Evolutionary conservation across 139 green algal species (phyloP), one percentile per base, ranked within the genome.

Genomic region (Desmodesmus armatus): DNA sequence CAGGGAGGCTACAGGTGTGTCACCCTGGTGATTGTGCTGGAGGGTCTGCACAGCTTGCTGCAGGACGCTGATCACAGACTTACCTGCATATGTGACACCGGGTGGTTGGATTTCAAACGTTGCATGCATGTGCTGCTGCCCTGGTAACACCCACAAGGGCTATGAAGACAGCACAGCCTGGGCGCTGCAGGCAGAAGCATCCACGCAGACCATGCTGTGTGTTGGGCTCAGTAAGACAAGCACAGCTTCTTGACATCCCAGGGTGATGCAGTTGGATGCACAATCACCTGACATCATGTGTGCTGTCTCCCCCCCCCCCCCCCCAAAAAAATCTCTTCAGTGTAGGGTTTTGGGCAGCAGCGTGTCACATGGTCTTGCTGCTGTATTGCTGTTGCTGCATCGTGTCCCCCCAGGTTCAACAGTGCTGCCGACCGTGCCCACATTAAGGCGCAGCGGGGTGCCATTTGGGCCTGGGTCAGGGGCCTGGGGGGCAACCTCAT

Each of bases 381-480:
- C n/a, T n/a, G n/a, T 72, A 17, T 37, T 62, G 25, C n/a, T 40
- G 31, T 27, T 39, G 35, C 27, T 23, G 13, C 5, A 43, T 0
- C 3, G 15, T 41, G 25, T 25, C n/a, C n/a, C 77, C 13, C 35
- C 62, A 74, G 60, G 2, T 93, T 91, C 29, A 82, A 90, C 37
- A 76, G 82, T 7, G 44, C 73, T 0, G 87, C 88, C 31, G 80
- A 91, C 43, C 87, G 86, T 66, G 77, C 80, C n/a, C 65, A 90
- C 35, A 70, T 93, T 9, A 91, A 87, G 60, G 67, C 49, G 31
- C 89, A 93, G 70, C 66, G 89, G 15, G 81, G 60, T n/a, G 55
- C 83, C 3, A 75, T 87, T 0, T 72, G 80, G 80, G 78, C 62
- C 3, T 84, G 78, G 78, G 76, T 84, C 23, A 51, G 78, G 27